These are phyloP conservation scores for Mycosarcoma maydis DNA, from an alignment of 1,284 basidiomycete genomes.

Conservation along the genomic window DNA sequence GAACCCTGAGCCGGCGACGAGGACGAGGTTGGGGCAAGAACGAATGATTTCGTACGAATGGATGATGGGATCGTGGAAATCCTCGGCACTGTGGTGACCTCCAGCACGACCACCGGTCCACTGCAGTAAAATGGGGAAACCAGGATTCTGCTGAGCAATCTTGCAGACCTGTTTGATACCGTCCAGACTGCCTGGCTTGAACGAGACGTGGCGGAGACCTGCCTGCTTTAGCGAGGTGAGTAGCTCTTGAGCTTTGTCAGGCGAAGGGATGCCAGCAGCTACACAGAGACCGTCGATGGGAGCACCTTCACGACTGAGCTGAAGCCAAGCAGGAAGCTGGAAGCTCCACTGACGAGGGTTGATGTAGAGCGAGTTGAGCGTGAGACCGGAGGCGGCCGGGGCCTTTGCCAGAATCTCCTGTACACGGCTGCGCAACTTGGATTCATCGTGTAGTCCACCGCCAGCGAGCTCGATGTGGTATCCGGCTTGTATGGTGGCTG, in stretches of 20 bases:
- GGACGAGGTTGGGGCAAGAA: conserved; percentile 90
- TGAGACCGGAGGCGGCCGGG: conserved; percentile 72
- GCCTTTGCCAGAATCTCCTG: conserved; percentile 45
- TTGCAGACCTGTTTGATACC: conserved; percentile 73
- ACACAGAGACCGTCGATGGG: conserved; percentile 98
- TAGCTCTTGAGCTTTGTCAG: conserved; percentile 92
- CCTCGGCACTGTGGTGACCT: conserved; percentile 97
- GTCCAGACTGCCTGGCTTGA: conserved; percentile 97
- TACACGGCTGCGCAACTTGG: conserved; percentile 86
- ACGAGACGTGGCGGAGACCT: conserved; percentile 92
- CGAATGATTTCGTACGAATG: conserved; percentile 76
- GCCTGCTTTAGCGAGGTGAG: conserved; percentile 78
- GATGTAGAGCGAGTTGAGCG: conserved; percentile 95
- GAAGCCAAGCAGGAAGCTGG: conserved; percentile 96
- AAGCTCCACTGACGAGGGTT: conserved; percentile 93
- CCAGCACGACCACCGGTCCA: conserved; percentile 99
- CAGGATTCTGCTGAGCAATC: conserved; percentile 90
- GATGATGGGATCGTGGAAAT: conserved; percentile 96
- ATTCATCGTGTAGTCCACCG: conserved; percentile 93
- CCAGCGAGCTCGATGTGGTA: conserved; percentile 97
- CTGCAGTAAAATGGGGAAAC: conserved; percentile 95
- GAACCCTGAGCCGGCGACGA: conserved; percentile 96
- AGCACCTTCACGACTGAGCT: conserved; percentile 92
- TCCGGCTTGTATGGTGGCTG: conserved; percentile 87
- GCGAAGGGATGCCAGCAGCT: conserved; percentile 90